These are phyloP conservation scores for Protomyces pachydermus DNA, from an alignment of 1,139 yeast genomes.

Conservation along the genomic window DNA sequence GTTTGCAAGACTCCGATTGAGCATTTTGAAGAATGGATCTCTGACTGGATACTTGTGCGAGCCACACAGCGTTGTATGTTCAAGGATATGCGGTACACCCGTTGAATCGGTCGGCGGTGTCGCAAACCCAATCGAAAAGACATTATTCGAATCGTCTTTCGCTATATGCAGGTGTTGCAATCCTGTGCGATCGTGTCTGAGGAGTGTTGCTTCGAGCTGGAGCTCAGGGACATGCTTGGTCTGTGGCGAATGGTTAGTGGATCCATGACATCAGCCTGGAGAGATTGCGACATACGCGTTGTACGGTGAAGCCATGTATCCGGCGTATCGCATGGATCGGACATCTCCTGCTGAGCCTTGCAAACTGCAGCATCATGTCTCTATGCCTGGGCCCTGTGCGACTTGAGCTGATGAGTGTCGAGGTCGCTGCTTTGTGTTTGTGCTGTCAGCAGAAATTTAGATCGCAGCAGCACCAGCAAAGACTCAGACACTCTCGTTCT, in stretches of 20 bases:
- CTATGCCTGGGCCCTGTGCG: too few relatives aligned
- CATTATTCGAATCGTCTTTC: conserved; percentile 74
- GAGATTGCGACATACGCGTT: background rate
- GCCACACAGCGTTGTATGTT: conserved; percentile 94
- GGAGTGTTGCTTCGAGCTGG: conserved; percentile 69
- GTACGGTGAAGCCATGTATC: conserved; percentile 16
- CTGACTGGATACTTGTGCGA: conserved; percentile 84
- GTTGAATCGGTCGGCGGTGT: conserved; percentile 91
- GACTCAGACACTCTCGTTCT: too few relatives aligned
- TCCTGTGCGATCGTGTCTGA: conserved; percentile 64
- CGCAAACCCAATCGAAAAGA: conserved; percentile 82
- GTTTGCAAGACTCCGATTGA: conserved; percentile 78
- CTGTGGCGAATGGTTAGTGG: conserved; percentile 34
- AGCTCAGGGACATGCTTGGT: conserved; percentile 74
- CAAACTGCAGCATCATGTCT: background rate
- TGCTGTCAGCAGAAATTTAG: background rate
- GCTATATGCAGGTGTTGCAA: conserved; percentile 81
- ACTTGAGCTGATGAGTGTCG: background rate
- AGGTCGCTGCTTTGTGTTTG: background rate
- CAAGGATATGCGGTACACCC: conserved; percentile 88
- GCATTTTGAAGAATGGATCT: conserved; percentile 96
- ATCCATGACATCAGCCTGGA: background rate
- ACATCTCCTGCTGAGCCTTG: background rate
- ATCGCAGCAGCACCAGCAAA: background rate
- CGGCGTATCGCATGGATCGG: background rate